Evolutionary conservation across 164 flowering plant species (phyloP).

Genomic region (Saururus chinensis): DNA sequence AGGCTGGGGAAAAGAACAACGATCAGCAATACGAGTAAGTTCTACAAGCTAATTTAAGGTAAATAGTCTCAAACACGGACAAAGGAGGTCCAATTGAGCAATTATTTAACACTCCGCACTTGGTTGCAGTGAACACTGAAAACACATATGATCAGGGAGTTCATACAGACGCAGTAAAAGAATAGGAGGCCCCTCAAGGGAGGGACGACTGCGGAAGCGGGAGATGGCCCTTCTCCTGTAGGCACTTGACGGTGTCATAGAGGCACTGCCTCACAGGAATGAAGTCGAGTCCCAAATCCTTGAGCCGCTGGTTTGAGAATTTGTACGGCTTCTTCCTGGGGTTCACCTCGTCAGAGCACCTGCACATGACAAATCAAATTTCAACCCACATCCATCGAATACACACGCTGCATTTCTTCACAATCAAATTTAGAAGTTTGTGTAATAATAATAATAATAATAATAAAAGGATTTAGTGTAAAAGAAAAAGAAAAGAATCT

Average conservation of each 20-base stretch:
- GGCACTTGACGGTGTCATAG: conserved; percentile 64
- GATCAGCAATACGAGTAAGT: no score
- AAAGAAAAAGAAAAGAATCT: no score
- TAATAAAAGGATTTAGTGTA: no score
- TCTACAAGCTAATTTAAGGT: no score
- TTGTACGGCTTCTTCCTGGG: conserved; percentile 84
- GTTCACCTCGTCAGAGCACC: conserved; percentile 86
- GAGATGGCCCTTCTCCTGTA: conserved; percentile 77
- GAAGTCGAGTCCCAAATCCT: conserved; percentile 76
- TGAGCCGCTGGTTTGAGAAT: conserved; percentile 73
- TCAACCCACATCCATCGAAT: no score
- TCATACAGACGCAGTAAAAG: not conserved
- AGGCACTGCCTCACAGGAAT: conserved; percentile 53
- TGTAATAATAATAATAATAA: no score
- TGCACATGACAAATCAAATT: conserved; percentile 13
- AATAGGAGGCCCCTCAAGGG: conserved; percentile 5
- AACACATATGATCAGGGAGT: not conserved
- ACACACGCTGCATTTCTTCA: no score
- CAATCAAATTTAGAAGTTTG: no score
- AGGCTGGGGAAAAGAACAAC: no score
- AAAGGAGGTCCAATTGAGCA: no score
- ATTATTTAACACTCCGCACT: no score
- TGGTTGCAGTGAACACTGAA: not conserved
- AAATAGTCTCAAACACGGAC: no score
- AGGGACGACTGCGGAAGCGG: conserved; percentile 24